A percentile compares a stretch with the other conserved stretches of the same genome.
phyloP scores from a whole-genome alignment of 2,329 filamentous ascomycete genomes.

The Herpomyces periplanetae region DNA sequence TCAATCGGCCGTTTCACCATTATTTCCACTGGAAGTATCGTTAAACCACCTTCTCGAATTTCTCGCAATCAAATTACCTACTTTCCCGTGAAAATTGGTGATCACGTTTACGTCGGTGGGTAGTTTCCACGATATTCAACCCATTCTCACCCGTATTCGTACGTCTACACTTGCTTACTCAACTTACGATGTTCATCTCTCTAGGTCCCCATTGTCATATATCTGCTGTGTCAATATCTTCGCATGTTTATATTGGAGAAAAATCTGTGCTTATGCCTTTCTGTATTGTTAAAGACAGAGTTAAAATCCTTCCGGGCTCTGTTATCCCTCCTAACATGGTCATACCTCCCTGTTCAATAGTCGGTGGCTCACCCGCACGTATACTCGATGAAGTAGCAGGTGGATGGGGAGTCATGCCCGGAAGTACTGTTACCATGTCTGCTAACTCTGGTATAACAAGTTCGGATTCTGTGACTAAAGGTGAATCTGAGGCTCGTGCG shows the following conservation, averaged over 20 bases:
- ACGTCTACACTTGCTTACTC: too few relatives aligned
- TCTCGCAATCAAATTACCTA: constrained; percentile 36
- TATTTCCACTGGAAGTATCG: constrained; percentile 30
- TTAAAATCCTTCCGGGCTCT: constrained; percentile 43
- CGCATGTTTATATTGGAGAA: constrained; percentile 46
- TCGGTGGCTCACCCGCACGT: constrained; percentile 41
- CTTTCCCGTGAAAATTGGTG: constrained; percentile 63
- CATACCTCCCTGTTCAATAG: constrained; percentile 58
- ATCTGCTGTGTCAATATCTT: constrained; percentile 44
- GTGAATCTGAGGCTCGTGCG: too few relatives aligned
- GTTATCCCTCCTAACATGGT: constrained; percentile 64
- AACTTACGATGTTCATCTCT: background rate
- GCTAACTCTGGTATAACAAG: too few relatives aligned
- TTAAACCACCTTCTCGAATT: constrained; percentile 45
- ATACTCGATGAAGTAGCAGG: constrained; percentile 46
- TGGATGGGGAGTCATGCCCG: constrained; percentile 13
- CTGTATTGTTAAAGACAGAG: constrained; percentile 70
- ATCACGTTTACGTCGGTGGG: constrained; percentile 63
- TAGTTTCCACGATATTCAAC: constrained; percentile 3
- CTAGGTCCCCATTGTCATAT: constrained; percentile 18
- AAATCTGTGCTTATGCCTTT: constrained; percentile 45
- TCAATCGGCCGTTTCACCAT: constrained; percentile 73
- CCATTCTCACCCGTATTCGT: background rate
- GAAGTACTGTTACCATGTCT: too few relatives aligned
- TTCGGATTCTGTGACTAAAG: too few relatives aligned